Percentiles rank a stretch among this genome's conserved stretches.
Conservation (phyloP, 208 protist species). For the Wallacemonas collosoma region DNA sequence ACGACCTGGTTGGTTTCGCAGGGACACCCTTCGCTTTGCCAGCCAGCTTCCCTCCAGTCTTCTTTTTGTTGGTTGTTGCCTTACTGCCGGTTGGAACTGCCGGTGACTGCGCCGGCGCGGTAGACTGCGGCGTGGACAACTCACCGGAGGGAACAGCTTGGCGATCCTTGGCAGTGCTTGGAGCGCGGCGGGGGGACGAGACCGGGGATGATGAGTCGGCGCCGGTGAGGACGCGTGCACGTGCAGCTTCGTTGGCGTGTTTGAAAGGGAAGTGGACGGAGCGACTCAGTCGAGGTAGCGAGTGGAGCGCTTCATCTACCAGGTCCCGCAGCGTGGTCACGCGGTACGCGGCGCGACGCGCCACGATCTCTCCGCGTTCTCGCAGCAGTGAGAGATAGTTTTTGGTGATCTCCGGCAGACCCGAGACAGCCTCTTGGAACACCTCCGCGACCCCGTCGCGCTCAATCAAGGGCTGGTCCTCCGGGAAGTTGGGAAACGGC, state of each 20-base stretch:
- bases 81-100: not conserved
- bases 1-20: not conserved
- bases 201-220: not conserved
- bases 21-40: not conserved
- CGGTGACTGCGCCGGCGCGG: not conserved
- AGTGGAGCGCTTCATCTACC: slow-evolving; percentile 21
- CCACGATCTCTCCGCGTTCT: slow-evolving; percentile 25
- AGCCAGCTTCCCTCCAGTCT: slow-evolving; percentile 8
- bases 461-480: slow-evolving; percentile 4
- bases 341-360: slow-evolving; percentile 18
- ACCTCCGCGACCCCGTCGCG: slow-evolving; percentile 9
- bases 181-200: no score
- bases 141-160: no score
- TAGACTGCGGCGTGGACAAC: no score
- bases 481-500: slow-evolving; percentile 9
- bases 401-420: slow-evolving; percentile 25
- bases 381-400: slow-evolving; percentile 27
- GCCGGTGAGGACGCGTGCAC: not conserved
- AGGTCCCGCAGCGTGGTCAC: slow-evolving; percentile 16
- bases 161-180: no score
- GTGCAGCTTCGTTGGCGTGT: not conserved
- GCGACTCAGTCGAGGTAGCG: slow-evolving; percentile 36
- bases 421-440: not conserved
- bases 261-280: slow-evolving; percentile 47
- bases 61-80: not conserved